Evolutionary conservation across 176 grass and related monocot genomes (phyloP).

Genomic region (sorghum (Sorghum bicolor)): Sorghum_bicolor_NCBIv3 NC_012872.2:52432001-52432500

Average conservation of each 20-base stretch:
- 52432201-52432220: not conserved
- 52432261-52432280: not conserved
- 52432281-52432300: not conserved
- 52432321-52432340: not conserved
- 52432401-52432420: not conserved
- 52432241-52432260: not conserved
- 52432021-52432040: conserved; percentile 40
- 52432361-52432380: not conserved
- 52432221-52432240: not conserved
- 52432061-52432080: conserved; percentile 39
- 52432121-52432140: conserved; percentile 52
- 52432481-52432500: conserved; percentile 35
- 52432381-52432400: not conserved
- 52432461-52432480: conserved; percentile 26
- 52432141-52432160: not conserved
- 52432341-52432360: not conserved
- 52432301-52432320: not conserved
- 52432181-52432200: conserved; percentile 12
- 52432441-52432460: not conserved
- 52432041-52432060: conserved; percentile 43
- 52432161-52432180: conserved; percentile 6
- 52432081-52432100: not conserved
- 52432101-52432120: not conserved
- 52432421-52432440: not conserved
- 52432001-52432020: not conserved